Evolutionary conservation across 73 alveolate genomes (phyloP).

Genomic region (Paramecium pentaurelia): DNA sequence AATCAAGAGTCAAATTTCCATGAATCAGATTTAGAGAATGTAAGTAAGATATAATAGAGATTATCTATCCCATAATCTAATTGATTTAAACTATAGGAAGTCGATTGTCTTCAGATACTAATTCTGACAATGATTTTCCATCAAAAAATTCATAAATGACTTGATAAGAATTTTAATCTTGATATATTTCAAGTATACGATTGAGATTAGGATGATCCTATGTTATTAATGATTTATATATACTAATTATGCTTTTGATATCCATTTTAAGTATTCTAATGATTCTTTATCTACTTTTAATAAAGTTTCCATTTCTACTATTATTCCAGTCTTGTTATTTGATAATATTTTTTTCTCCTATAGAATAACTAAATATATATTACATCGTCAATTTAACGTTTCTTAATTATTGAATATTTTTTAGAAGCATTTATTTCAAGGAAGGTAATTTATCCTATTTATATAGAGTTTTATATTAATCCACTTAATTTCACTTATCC

Average conservation of each 20-base stretch:
- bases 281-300: not conserved
- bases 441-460: not conserved
- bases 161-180: not conserved
- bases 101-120: not conserved
- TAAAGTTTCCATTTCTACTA: not conserved
- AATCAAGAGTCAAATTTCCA: not conserved
- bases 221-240: not conserved
- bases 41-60: not conserved
- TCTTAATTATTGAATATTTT: not conserved
- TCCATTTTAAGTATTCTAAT: not conserved
- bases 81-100: not conserved
- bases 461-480: not conserved
- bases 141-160: not conserved
- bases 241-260: not conserved
- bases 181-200: not conserved
- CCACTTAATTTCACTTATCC: not conserved
- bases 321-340: not conserved
- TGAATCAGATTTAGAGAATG: not conserved
- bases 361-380: not conserved
- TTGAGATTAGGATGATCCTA: slow-evolving; percentile 18
- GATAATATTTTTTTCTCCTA: not conserved
- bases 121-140: not conserved
- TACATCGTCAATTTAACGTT: not conserved
- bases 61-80: not conserved
- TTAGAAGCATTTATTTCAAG: not conserved